phyloP scores from a whole-genome alignment of 2,329 filamentous ascomycete genomes.

The Cylindrodendrum hubeiense region DNA sequence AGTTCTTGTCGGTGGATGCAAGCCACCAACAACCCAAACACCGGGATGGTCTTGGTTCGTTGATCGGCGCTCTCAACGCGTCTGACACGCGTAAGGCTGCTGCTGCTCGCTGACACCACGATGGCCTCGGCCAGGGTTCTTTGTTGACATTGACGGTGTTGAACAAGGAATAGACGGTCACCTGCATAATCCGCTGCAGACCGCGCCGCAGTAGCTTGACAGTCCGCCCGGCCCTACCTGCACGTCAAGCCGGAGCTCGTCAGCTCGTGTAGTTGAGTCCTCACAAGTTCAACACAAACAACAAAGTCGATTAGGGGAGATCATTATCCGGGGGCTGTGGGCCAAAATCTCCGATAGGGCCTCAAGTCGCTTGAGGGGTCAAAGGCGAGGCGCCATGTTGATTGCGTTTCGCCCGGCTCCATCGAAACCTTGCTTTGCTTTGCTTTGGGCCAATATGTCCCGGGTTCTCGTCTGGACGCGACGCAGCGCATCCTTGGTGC shows the following conservation, averaged over 20 bases:
- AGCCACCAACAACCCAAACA: slow-evolving; percentile 23
- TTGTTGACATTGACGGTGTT: slow-evolving; percentile 19
- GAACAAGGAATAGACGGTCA: slow-evolving; percentile 10
- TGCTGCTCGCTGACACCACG: not conserved
- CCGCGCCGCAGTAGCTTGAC: slow-evolving; percentile 17
- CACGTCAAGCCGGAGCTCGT: slow-evolving; percentile 16
- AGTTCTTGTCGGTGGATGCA: slow-evolving; percentile 22
- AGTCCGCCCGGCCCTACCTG: slow-evolving; percentile 5
- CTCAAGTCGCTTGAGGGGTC: slow-evolving; percentile 14
- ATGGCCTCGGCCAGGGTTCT: not conserved
- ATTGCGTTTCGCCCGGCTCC: slow-evolving; percentile 26
- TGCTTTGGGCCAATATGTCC: not conserved
- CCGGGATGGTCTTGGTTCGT: slow-evolving; percentile 26
- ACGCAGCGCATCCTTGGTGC: not conserved
- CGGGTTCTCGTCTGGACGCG: not conserved
- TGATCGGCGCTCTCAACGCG: slow-evolving; percentile 30
- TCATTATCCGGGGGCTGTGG: slow-evolving; percentile 32
- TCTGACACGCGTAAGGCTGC: slow-evolving; percentile 33
- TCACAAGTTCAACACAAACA: slow-evolving; percentile 2
- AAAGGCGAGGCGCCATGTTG: slow-evolving; percentile 33
- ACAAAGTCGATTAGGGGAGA: slow-evolving; percentile 19
- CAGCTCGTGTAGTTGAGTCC: not conserved
- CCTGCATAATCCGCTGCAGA: slow-evolving; percentile 9
- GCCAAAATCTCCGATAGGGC: slow-evolving; percentile 39
- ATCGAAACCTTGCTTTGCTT: slow-evolving; percentile 36